Base-by-base conservation (phyloP, 2,329 filamentous ascomycete genomes). In the Alternaria metachromatica region DNA sequence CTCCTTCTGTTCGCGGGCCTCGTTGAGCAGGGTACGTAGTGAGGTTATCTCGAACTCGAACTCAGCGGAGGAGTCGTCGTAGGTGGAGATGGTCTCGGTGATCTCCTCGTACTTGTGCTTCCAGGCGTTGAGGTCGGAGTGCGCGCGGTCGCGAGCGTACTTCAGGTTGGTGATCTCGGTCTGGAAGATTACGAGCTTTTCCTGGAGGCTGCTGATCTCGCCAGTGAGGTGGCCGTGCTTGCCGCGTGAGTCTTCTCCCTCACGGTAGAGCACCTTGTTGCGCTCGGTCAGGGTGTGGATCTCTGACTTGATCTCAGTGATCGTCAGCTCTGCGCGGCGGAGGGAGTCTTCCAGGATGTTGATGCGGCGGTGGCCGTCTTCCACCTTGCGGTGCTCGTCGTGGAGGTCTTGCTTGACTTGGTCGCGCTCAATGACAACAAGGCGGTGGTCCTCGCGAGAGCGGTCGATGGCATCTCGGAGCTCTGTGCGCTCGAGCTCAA, bases 1-100 rank as follows among this genome's bases (percentile, higher is more conserved):
- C 20, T 72, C 71, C 50, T 73, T 73, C 55, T 73, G 70, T 48
- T 73, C 70, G 20, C 71, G 69, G 9, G 70, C 66, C 46, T 73
- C 71, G 41, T 65, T 66, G 37, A 73, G 60, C n/a, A 72, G 59
- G 0, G 62, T 66, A 8, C 71, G 67, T 33, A 73, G 54, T 10
- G 63, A 68, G 5, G 69, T 65, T 18, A 73, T 73, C 41, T 73
- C 71, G n/a, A 71, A 72, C 50, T 73, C 71, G 6, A 73, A 59
- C 23, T 73, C 70, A 5, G 64, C 64, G 6, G 67, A 70, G 18
- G 64, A 65, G 21, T 72, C 65, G 20, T 67, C 67, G 30, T 65
- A 72, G 13, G 71, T 65, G 0, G 71, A 68, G 18, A 73, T 70
- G 1, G 71, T 73, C 43, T 72, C 70, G 5, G 68, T 66, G 6